Percentiles rank a stretch among this genome's conserved stretches.
Conservation (phyloP, 495 filamentous ascomycete species). For the Pseudotulostoma volvatum region DNA sequence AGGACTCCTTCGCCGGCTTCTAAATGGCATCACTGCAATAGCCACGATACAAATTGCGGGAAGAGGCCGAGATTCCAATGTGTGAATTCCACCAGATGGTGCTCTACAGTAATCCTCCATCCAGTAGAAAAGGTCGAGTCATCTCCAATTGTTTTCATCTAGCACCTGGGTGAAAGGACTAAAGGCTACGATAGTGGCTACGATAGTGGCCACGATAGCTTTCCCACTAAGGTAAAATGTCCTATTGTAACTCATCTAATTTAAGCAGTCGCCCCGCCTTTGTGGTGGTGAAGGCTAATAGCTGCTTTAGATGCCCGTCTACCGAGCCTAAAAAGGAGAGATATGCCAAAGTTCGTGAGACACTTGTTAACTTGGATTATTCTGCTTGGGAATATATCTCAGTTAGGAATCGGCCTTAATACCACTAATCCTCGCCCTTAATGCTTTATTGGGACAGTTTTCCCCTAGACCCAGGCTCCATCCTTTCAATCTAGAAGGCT, state of each 20-base stretch:
- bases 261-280: neutral
- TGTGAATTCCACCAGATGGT: constrained; percentile 87
- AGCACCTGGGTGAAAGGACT: constrained; percentile 82
- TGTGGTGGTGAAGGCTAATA: too few species aligned
- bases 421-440: constrained; percentile 73
- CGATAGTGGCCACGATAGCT: too few species aligned
- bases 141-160: constrained; percentile 83
- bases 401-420: constrained; percentile 85
- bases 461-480: constrained; percentile 12
- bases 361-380: constrained; percentile 81
- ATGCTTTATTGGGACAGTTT: constrained; percentile 40
- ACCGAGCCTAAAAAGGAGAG: constrained; percentile 36
- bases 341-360: constrained; percentile 86
- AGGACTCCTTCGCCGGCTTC: constrained; percentile 55
- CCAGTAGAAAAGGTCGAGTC: constrained; percentile 46
- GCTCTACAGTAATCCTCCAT: constrained; percentile 72
- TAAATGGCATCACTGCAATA: constrained; percentile 66
- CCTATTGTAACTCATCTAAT: constrained; percentile 73
- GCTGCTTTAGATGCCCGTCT: constrained; percentile 48
- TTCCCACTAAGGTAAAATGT: constrained; percentile 89
- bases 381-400: constrained; percentile 62
- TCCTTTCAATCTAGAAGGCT: constrained; percentile 58
- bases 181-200: constrained; percentile 62
- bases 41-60: constrained; percentile 87
- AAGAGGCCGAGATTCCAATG: constrained; percentile 75